Percentiles rank a stretch among this genome's conserved stretches.
Conservation (phyloP, 768 basidiomycete species). For the Amanita inopinata region DNA sequence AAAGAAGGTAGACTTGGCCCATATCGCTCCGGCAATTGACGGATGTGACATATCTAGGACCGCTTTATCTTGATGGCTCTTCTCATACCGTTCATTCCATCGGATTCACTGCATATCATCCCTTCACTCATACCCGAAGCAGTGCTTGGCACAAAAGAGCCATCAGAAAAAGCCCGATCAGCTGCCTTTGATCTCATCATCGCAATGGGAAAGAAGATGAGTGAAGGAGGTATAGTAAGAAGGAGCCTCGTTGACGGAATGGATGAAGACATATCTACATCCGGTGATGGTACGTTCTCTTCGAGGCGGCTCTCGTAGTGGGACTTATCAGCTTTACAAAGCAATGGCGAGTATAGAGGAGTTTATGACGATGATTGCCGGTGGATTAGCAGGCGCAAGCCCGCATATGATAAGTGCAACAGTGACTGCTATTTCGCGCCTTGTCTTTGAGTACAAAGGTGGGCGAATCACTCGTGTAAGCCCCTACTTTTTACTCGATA, state of each 20-base stretch:
- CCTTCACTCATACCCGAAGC: constrained; percentile 89
- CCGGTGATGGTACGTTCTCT: constrained; percentile 32
- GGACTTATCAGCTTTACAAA: constrained; percentile 10
- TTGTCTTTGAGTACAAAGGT: constrained; percentile 97
- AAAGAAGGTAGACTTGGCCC: constrained; percentile 53
- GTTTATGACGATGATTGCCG: constrained; percentile 94
- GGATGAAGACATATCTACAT: constrained; percentile 51
- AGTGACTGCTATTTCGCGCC: constrained; percentile 85
- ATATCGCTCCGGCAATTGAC: background rate
- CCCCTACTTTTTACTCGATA: background rate
- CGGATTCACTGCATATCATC: constrained; percentile 70
- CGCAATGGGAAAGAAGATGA: constrained; percentile 90
- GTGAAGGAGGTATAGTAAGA: constrained; percentile 72
- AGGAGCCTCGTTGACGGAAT: constrained; percentile 72
- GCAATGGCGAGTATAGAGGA: constrained; percentile 77
- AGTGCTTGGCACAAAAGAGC: constrained; percentile 92
- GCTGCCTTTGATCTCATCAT: constrained; percentile 89
- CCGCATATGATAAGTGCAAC: constrained; percentile 99
- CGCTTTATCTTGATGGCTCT: constrained; percentile 67
- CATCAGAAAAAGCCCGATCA: constrained; percentile 82
- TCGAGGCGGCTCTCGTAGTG: background rate
- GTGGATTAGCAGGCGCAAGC: constrained; percentile 84
- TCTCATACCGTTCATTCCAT: constrained; percentile 59
- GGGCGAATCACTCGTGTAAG: constrained; percentile 11
- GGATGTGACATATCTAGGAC: constrained; percentile 40